phyloP scores from a whole-genome alignment of 176 grass and related monocot species.

The Tillandsia leiboldiana region DNA sequence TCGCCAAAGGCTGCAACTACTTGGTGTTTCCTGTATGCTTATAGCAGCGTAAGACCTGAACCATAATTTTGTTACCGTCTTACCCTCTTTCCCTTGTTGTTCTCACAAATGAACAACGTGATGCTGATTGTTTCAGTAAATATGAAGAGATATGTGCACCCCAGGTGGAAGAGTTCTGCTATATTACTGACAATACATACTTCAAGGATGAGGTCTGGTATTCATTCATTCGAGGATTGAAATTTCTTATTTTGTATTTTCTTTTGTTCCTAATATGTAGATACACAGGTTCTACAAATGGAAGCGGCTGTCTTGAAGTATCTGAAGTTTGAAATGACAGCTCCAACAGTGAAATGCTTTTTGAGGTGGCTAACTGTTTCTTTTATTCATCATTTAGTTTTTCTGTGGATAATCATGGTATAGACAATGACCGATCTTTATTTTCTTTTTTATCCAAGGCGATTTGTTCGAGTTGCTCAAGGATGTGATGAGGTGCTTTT shows the following conservation, averaged over 20 bases:
- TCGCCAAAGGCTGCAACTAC: conserved; percentile 81
- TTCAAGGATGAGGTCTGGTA: conserved; percentile 81
- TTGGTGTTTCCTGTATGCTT: conserved; percentile 96
- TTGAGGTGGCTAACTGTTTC: conserved; percentile 43
- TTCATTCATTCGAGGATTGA: not conserved
- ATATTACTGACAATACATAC: conserved; percentile 98
- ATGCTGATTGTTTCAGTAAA: conserved; percentile 43
- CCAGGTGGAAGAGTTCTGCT: conserved; percentile 99
- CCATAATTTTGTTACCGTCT: not conserved
- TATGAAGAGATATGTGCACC: conserved; percentile 98
- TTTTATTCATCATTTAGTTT: not conserved
- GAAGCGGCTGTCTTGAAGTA: conserved; percentile 78
- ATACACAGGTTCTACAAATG: conserved; percentile 75
- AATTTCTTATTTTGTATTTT: not conserved
- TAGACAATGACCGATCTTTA: not conserved
- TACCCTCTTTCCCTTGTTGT: not conserved
- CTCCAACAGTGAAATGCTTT: conserved; percentile 84
- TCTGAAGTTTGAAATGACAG: conserved; percentile 93
- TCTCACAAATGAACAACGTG: not conserved
- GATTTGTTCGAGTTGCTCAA: conserved; percentile 88
- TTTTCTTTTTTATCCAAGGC: conserved; percentile 37
- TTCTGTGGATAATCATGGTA: not conserved
- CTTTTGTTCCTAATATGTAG: conserved; percentile 7
- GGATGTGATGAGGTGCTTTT: conserved; percentile 54
- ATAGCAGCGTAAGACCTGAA: conserved; percentile 81